Evolutionary conservation across 768 basidiomycete species (phyloP).

Genomic region (Suillus occidentalis): DNA sequence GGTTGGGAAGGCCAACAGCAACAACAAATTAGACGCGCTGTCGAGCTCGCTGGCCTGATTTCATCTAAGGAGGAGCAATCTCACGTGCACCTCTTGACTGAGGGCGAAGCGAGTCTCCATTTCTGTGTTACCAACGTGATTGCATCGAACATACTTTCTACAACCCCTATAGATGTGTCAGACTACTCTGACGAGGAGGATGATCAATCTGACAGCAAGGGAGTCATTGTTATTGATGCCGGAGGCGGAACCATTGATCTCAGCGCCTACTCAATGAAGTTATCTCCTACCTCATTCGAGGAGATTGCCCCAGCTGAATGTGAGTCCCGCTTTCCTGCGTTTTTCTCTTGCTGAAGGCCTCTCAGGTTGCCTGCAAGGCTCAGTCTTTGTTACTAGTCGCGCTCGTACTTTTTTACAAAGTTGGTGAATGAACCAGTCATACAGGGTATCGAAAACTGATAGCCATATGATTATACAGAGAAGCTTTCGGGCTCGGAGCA

Average conservation of each 20-base stretch:
- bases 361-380: constrained; percentile 39
- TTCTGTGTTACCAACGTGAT: constrained; percentile 45
- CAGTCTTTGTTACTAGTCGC: constrained; percentile 34
- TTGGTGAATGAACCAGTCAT: constrained; percentile 8
- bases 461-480: constrained; percentile 13
- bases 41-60: constrained; percentile 23
- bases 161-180: constrained; percentile 2
- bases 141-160: constrained; percentile 28
- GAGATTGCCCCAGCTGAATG: constrained; percentile 37
- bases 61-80: constrained; percentile 11
- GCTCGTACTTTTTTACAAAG: constrained; percentile 30
- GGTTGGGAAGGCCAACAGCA: constrained; percentile 34
- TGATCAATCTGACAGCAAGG: constrained; percentile 29
- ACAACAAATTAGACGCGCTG: constrained; percentile 28
- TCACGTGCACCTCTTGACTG: constrained; percentile 27
- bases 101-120: constrained; percentile 28
- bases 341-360: not conserved
- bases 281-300: constrained; percentile 27
- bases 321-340: constrained; percentile 8
- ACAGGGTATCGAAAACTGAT: not conserved
- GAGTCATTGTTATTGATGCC: constrained; percentile 46
- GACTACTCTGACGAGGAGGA: constrained; percentile 4
- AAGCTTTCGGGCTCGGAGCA: constrained; percentile 27
- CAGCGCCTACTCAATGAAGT: constrained; percentile 35
- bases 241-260: constrained; percentile 42